Conservation (phyloP, 2,329 filamentous ascomycete genomes). For the Lasiodiplodia citricola region DNA sequence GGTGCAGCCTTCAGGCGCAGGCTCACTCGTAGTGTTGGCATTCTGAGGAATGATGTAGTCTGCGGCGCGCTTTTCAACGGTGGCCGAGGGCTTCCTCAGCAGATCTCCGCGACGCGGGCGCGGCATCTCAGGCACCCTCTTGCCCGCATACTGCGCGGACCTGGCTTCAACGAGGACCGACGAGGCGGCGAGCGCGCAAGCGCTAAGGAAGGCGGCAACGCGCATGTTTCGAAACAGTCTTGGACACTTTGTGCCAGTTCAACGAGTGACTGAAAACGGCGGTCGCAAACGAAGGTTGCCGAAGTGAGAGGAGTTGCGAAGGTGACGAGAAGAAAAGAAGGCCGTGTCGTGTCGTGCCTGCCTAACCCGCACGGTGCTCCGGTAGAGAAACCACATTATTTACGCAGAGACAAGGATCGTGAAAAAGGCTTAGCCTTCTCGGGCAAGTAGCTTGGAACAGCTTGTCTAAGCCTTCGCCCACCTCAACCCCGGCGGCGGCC, state of each 20-base stretch:
- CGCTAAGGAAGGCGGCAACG: conserved; percentile 2
- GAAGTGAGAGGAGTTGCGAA: neutral
- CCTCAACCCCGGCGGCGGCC: neutral
- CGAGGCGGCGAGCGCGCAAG: conserved; percentile 20
- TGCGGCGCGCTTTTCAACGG: conserved; percentile 4
- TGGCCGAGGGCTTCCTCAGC: conserved; percentile 16
- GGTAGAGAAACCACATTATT: neutral
- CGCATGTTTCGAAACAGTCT: conserved; percentile 7
- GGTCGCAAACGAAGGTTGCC: neutral
- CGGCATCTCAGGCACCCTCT: conserved; percentile 31
- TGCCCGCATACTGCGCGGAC: conserved; percentile 17
- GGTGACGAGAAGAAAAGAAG: neutral
- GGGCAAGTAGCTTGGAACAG: conserved; percentile 14
- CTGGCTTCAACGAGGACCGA: conserved; percentile 12
- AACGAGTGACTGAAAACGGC: neutral
- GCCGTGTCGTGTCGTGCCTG: neutral
- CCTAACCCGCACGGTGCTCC: neutral
- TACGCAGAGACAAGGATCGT: neutral
- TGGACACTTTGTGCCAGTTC: neutral
- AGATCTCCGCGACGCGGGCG: conserved; percentile 35
- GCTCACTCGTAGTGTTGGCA: conserved; percentile 44
- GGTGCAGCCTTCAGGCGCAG: neutral
- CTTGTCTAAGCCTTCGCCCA: conserved; percentile 6
- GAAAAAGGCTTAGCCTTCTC: conserved; percentile 12
- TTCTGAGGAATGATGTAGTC: conserved; percentile 49